These are phyloP conservation scores for Lipomyces orientalis DNA, from an alignment of 805 yeast genomes.

Conservation along the genomic window DNA sequence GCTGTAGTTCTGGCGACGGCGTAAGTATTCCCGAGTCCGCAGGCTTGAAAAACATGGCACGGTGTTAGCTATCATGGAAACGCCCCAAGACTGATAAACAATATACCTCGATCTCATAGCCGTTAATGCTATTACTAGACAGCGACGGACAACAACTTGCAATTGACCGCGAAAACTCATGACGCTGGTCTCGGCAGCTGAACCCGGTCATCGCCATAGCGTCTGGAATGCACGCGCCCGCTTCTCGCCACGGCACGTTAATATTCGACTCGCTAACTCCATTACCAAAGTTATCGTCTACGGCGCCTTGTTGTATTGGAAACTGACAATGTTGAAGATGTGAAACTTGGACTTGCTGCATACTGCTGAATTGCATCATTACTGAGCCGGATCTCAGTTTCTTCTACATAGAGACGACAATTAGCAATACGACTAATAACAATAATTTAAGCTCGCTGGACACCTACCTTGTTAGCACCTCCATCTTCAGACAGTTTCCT, in stretches of 20 bases:
- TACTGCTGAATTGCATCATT: background rate
- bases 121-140: background rate
- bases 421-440: background rate
- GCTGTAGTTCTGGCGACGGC: background rate
- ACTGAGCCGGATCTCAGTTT: background rate
- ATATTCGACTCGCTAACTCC: background rate
- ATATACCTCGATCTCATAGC: background rate
- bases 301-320: background rate
- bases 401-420: background rate
- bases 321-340: background rate
- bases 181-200: background rate
- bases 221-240: background rate
- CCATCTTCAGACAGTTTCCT: slow-evolving; percentile 10
- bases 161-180: background rate
- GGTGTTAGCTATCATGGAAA: background rate
- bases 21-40: background rate
- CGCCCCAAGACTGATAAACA: background rate
- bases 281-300: background rate
- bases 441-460: background rate
- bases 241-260: background rate
- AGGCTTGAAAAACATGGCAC: background rate
- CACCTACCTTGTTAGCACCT: background rate
- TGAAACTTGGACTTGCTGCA: background rate
- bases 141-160: background rate
- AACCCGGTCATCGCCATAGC: background rate